A percentile compares a stretch with the other conserved stretches of the same genome.
These are phyloP conservation scores for Solanum sparsipilum DNA, from an alignment of 257 asterid genomes.

Conservation along the genomic window DNA sequence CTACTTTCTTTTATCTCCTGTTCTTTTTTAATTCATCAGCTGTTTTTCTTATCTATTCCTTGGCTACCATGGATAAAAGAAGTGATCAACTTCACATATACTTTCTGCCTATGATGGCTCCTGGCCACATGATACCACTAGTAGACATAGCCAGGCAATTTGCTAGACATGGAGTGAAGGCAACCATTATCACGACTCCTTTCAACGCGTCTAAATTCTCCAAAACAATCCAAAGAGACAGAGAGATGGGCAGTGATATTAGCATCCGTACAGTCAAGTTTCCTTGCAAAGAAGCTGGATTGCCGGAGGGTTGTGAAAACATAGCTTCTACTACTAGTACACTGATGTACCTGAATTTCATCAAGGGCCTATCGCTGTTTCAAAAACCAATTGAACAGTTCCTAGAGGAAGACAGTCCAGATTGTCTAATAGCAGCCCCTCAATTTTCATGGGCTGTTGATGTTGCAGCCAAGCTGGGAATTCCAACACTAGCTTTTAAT, in stretches of 20 bases:
- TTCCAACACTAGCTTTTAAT: conserved; percentile 14
- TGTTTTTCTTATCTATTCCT: not conserved
- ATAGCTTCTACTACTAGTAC: conserved; percentile 15
- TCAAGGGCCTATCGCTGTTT: not conserved
- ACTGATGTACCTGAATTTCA: conserved; percentile 11
- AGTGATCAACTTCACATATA: conserved; percentile 18
- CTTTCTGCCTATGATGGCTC: conserved; percentile 24
- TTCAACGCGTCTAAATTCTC: conserved; percentile 16
- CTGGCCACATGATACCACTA: conserved; percentile 40
- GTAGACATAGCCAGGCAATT: conserved; percentile 24
- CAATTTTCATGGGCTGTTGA: conserved; percentile 23
- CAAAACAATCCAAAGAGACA: conserved; percentile 12
- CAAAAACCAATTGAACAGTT: conserved; percentile 12
- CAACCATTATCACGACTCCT: conserved; percentile 22
- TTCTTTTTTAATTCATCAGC: not conserved
- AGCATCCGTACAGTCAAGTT: conserved; percentile 6
- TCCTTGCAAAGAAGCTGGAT: conserved; percentile 17
- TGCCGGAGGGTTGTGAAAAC: conserved; percentile 32
- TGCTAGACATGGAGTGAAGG: conserved; percentile 11
- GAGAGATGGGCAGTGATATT: conserved; percentile 8
- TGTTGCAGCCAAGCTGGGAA: conserved; percentile 3
- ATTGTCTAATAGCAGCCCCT: conserved; percentile 14
- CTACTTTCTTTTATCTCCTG: not conserved
- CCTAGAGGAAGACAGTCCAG: conserved; percentile 10
- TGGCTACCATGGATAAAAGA: not conserved